Percentiles rank a stretch among this genome's conserved stretches.
Conservation (phyloP, 768 basidiomycete genomes). For the Lactifluus subvellereus region DNA sequence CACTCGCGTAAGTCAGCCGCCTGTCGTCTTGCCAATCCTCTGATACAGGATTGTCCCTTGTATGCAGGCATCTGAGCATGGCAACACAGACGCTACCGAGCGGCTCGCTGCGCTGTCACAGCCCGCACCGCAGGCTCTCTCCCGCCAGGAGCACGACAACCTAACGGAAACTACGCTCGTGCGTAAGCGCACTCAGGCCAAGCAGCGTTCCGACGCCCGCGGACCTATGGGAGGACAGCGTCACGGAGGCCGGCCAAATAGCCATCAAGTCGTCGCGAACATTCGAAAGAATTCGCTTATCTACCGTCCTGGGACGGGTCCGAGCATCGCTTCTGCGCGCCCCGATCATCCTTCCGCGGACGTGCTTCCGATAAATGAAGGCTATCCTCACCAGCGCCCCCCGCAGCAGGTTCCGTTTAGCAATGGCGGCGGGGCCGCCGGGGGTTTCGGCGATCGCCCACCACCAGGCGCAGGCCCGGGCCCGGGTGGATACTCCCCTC, state of each 20-base stretch:
- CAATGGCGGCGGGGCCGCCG: background rate
- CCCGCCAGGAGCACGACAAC: slow-evolving; percentile 72
- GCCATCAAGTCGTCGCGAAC: slow-evolving; percentile 45
- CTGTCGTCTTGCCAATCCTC: background rate
- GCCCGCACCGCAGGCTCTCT: slow-evolving; percentile 57
- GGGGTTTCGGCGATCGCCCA: background rate
- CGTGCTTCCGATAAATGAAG: background rate
- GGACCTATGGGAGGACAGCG: slow-evolving; percentile 18
- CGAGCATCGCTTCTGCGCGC: background rate
- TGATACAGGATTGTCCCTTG: background rate
- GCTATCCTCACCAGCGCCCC: slow-evolving; percentile 9
- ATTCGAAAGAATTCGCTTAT: slow-evolving; percentile 46
- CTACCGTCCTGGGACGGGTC: slow-evolving; percentile 23
- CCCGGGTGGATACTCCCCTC: background rate
- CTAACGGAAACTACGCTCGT: slow-evolving; percentile 78
- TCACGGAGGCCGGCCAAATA: slow-evolving; percentile 29
- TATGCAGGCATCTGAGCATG: slow-evolving; percentile 63
- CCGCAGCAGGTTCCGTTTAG: slow-evolving; percentile 14
- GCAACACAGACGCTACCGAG: slow-evolving; percentile 73
- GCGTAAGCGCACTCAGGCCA: slow-evolving; percentile 71
- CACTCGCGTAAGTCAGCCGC: slow-evolving; percentile 39
- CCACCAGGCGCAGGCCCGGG: background rate
- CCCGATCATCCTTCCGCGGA: slow-evolving; percentile 9
- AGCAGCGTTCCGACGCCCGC: slow-evolving; percentile 45
- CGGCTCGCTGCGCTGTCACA: slow-evolving; percentile 65